Percentiles rank a stretch among this genome's conserved stretches.
These are phyloP conservation scores for Phialemoniopsis sp. DNA, from an alignment of 2,329 filamentous ascomycete genomes.

Conservation along the genomic window DNA sequence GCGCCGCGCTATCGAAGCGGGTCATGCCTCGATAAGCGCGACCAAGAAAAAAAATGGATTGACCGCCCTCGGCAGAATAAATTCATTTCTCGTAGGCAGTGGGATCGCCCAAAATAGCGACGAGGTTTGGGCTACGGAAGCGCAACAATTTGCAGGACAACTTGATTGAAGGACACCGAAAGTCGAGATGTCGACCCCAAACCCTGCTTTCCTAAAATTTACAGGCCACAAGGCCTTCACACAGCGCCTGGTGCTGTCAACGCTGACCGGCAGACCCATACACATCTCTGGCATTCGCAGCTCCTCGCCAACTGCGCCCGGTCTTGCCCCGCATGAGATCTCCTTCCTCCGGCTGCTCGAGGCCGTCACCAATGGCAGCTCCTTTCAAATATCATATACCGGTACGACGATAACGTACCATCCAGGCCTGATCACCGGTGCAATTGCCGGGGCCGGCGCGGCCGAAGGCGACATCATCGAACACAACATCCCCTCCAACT, in stretches of 20 bases:
- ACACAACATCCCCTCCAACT: conserved; percentile 74
- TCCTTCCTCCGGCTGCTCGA: conserved; percentile 95
- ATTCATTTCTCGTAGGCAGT: conserved; percentile 1
- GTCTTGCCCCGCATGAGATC: conserved; percentile 87
- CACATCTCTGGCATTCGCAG: conserved; percentile 94
- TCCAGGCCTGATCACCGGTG: conserved; percentile 87
- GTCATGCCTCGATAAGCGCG: not conserved
- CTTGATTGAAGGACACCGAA: too few species aligned
- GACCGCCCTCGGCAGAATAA: conserved; percentile 10
- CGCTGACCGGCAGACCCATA: conserved; percentile 82
- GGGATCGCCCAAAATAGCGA: too few species aligned
- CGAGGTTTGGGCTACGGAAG: too few species aligned
- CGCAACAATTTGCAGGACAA: too few species aligned
- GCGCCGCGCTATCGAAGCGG: not conserved
- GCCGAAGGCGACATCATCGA: conserved; percentile 69
- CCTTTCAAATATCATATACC: conserved; percentile 93
- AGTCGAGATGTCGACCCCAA: conserved; percentile 34
- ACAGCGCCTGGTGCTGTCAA: conserved; percentile 82
- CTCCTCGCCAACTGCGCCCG: conserved; percentile 78
- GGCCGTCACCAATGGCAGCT: conserved; percentile 88
- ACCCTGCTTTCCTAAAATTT: conserved; percentile 64
- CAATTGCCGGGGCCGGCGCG: conserved; percentile 67
- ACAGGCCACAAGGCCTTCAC: conserved; percentile 80
- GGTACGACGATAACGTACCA: conserved; percentile 91
- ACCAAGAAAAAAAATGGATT: not conserved